Base-by-base conservation (phyloP, 2,329 filamentous ascomycete genomes). In the Trichoderma harzianum region DNA sequence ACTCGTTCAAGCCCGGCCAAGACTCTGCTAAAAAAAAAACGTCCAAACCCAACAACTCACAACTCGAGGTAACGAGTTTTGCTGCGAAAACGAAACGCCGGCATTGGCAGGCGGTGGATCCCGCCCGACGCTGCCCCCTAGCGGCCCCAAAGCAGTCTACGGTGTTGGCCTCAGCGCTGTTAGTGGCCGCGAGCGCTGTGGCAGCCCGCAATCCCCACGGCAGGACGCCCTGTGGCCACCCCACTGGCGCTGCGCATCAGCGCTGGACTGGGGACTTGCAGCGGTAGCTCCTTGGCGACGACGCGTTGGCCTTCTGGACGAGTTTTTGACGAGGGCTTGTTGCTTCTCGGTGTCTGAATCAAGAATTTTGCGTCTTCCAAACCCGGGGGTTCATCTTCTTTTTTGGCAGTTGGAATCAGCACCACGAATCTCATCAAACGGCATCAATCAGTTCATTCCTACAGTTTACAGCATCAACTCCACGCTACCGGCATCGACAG, bases 211-310 rank as follows among this genome's bases (percentile, higher is more conserved):
- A 28, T 39, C 34, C 32, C 34, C 34, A 62, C 60, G 60, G 12
- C 24, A 14, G 10, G 8, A 26, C 34, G 32, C 32, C 60, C 34
- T 62, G 60, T 39, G 21, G 32, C 32, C 18, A 11, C 32, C 60
- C 28, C 34, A 36, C 32, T 36, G 60, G 60, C 60, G 60, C 60
- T 39, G 34, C 36, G 65, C 36, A 61, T 69, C 65, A 62, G 28
- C 67, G 67, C 67, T 53, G 55, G 39, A 18, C 39, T 61, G 57
- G 47, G 11, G 32, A n/a, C 67, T 62, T 53, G 67, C 67, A 62
- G 67, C 67, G 39, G 57, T 62, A 69, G 67, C 57, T 61, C 57
- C 67, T 69, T 69, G 67, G 67, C 67, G 28, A 6, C 34, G 36
- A 11, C 30, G 57, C 57, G 57, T 21, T 60, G 57, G 18, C 21